phyloP scores from a whole-genome alignment of 768 basidiomycete genomes.

The Amanita thiersii region DNA sequence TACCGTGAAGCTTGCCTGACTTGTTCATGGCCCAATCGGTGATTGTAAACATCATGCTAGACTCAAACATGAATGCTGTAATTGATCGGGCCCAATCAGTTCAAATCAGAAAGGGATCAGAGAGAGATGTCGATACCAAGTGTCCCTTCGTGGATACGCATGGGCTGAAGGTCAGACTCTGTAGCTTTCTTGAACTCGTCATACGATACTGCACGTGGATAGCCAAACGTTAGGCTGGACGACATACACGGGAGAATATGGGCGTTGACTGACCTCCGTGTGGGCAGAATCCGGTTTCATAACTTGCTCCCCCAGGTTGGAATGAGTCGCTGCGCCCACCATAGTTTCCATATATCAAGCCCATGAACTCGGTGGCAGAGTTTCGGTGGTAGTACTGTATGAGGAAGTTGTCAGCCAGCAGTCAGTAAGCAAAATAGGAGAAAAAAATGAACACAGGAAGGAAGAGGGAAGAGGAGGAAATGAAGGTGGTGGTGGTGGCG shows the following conservation, averaged over 20 bases:
- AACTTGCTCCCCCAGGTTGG: constrained; percentile 49
- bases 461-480: no score
- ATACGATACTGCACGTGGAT: constrained; percentile 38
- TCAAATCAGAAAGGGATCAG: no score
- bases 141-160: constrained; percentile 43
- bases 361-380: constrained; percentile 56
- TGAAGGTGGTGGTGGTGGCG: no score
- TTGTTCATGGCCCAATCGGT: constrained; percentile 59
- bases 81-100: no score
- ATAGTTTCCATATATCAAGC: constrained; percentile 53
- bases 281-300: constrained; percentile 57
- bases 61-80: constrained; percentile 57
- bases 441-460: no score
- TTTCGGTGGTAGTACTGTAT: constrained; percentile 59
- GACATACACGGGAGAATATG: background rate
- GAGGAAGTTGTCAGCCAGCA: background rate
- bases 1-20: constrained; percentile 53
- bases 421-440: no score
- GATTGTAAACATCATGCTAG: constrained; percentile 52
- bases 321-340: constrained; percentile 58
- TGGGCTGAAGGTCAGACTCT: constrained; percentile 42
- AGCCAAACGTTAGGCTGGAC: no score
- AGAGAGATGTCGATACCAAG: no score
- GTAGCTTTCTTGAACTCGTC: constrained; percentile 53
- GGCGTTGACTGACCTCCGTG: constrained; percentile 41